Conservation (phyloP, 2,329 filamentous ascomycete genomes). For the Coleophoma eucalyptorum region DNA sequence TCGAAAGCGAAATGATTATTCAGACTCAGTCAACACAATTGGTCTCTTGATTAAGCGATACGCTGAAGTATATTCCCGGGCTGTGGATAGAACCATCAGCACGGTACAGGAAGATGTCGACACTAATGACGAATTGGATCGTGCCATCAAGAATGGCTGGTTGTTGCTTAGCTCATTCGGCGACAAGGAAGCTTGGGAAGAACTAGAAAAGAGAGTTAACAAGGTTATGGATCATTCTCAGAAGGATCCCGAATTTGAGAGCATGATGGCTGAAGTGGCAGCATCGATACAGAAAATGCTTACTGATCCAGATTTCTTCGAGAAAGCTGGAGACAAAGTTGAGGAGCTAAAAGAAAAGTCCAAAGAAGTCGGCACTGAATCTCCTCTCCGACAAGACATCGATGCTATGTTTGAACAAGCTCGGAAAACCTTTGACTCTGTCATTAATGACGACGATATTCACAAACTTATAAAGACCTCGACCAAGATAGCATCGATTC, state of each 20-base stretch:
- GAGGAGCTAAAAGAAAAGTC: slow-evolving; percentile 47
- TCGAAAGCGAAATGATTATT: slow-evolving; percentile 75
- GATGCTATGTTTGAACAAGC: slow-evolving; percentile 68
- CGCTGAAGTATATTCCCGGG: slow-evolving; percentile 71
- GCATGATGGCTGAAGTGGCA: slow-evolving; percentile 69
- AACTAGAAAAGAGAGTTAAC: slow-evolving; percentile 64
- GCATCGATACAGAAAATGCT: slow-evolving; percentile 76
- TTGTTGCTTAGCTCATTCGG: slow-evolving; percentile 76
- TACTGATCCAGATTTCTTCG: slow-evolving; percentile 82
- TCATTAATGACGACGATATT: slow-evolving; percentile 69
- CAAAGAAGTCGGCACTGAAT: slow-evolving; percentile 62
- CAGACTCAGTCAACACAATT: slow-evolving; percentile 78
- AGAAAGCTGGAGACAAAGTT: slow-evolving; percentile 56
- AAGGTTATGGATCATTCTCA: slow-evolving; percentile 69
- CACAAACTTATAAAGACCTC: slow-evolving; percentile 64
- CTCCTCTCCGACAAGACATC: slow-evolving; percentile 67
- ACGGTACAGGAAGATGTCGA: slow-evolving; percentile 68
- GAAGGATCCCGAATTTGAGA: slow-evolving; percentile 79
- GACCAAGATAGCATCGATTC: slow-evolving; percentile 61
- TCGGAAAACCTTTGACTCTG: slow-evolving; percentile 63
- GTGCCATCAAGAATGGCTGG: slow-evolving; percentile 79
- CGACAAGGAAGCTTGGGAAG: slow-evolving; percentile 69
- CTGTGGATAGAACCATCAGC: slow-evolving; percentile 62
- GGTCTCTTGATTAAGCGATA: slow-evolving; percentile 75
- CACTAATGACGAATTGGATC: slow-evolving; percentile 70